Conservation (phyloP, 1,284 basidiomycete genomes). For the Microbotryum intermedium region DNA sequence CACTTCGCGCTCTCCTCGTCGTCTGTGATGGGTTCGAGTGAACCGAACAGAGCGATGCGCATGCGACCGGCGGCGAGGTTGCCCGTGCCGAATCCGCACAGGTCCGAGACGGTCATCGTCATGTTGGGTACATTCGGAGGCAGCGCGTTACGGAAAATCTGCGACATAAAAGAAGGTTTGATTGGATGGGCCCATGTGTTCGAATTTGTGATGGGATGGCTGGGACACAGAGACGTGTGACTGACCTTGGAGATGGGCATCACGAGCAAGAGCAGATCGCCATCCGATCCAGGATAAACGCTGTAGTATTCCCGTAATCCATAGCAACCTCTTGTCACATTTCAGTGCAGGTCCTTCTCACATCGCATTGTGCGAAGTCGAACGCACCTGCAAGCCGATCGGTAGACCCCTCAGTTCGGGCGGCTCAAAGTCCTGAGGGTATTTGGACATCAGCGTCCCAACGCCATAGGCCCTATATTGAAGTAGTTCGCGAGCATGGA, state of each 20-base stretch:
- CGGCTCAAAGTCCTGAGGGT: slow-evolving; percentile 2
- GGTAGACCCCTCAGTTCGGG: slow-evolving; percentile 14
- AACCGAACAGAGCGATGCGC: slow-evolving; percentile 26
- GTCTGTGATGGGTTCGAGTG: slow-evolving; percentile 22
- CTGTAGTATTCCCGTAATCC: slow-evolving; percentile 27
- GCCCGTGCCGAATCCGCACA: slow-evolving; percentile 24
- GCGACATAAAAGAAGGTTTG: not conserved
- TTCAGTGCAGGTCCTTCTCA: not conserved
- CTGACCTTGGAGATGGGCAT: slow-evolving; percentile 28
- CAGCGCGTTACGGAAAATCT: slow-evolving; percentile 30
- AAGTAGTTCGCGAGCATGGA: slow-evolving; percentile 27
- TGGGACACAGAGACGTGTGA: not conserved
- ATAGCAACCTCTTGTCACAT: not conserved
- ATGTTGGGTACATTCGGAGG: slow-evolving; percentile 25
- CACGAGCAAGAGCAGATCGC: slow-evolving; percentile 26
- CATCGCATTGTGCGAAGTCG: not conserved
- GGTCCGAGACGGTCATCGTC: slow-evolving; percentile 26
- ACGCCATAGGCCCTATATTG: slow-evolving; percentile 12
- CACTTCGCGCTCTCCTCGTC: slow-evolving; percentile 12
- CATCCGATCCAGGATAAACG: slow-evolving; percentile 23
- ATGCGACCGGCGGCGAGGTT: slow-evolving; percentile 27
- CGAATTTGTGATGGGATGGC: too few relatives aligned
- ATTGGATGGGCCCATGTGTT: not conserved
- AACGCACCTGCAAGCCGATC: slow-evolving; percentile 17
- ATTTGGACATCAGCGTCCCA: slow-evolving; percentile 21